Percentiles rank a stretch among this genome's conserved stretches.
phyloP scores from a whole-genome alignment of 73 alveolate species.

The Diophrys sp. region DNA sequence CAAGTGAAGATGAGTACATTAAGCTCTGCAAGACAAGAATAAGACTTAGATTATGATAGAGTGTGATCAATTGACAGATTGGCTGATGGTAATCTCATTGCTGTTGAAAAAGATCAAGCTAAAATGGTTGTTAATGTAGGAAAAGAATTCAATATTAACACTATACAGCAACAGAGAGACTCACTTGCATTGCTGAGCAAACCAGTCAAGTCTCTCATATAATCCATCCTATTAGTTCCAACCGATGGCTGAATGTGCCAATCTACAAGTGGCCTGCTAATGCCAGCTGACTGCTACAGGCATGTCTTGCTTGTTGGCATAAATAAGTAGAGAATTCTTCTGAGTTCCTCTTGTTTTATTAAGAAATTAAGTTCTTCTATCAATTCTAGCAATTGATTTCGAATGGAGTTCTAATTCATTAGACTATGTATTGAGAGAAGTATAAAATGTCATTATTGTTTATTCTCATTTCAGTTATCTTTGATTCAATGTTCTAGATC shows the following conservation, averaged over 20 bases:
- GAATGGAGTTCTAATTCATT: constrained; percentile 27
- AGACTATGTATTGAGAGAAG: constrained; percentile 48
- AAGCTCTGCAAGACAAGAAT: constrained; percentile 94
- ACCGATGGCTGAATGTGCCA: constrained; percentile 66
- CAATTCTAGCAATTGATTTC: constrained; percentile 55
- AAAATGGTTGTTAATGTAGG: constrained; percentile 97
- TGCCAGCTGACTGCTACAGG: too few relatives aligned
- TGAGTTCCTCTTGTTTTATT: too few relatives aligned
- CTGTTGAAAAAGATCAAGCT: constrained; percentile 98
- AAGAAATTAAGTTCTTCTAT: too few relatives aligned
- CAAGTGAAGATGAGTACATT: constrained; percentile 93
- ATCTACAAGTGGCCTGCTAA: constrained; percentile 86
- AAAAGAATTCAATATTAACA: constrained; percentile 92
- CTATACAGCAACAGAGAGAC: constrained; percentile 61
- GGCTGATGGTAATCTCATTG: constrained; percentile 71
- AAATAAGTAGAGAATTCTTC: too few relatives aligned
- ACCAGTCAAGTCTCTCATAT: too few relatives aligned
- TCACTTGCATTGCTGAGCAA: constrained; percentile 82
- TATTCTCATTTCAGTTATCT: constrained; percentile 26
- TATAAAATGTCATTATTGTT: constrained; percentile 11
- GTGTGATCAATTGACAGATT: constrained; percentile 79
- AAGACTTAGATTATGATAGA: constrained; percentile 79
- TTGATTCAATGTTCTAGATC: constrained; percentile 71
- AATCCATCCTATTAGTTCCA: constrained; percentile 84
- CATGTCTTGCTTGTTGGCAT: too few relatives aligned